Evolutionary conservation across 345 rosid genomes (phyloP), one percentile per base, ranked within the genome.

Genomic region (Populus tremula): DNA sequence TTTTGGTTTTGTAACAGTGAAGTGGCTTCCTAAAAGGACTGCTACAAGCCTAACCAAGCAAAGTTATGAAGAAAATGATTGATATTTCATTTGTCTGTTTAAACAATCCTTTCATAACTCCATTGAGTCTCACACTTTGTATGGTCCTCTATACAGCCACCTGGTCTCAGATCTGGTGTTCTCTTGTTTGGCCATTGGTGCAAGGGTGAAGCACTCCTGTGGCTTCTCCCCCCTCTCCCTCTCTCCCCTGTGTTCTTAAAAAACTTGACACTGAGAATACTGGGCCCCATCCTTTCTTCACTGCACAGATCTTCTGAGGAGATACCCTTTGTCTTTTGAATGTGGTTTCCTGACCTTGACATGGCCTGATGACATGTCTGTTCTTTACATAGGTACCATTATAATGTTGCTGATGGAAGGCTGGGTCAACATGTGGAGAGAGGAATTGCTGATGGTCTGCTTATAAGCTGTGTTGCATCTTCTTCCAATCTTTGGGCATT

Each of bases 391-490:
- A 82, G 85, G 79, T 78, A 82, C 76, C 85, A 82, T 71, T 82
- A 82, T 72, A 78, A 82, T 71, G 85, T 82, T 8, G 82, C 85
- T 43, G 85, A 82, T 75, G 81, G 79, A 70, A 82, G 85, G 78
- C 59, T 82, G 74, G 79, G 76, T 33, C 85, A 82, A 66, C 82
- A 82, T 66, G 85, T 82, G 65, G 85, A 82, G 62, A 70, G 79
- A 66, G 85, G 85, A 75, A 71, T 78, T 74, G 82, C 81, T 29
- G 82, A 82, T 33, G 85, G 85, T 56, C 56, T 82, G 71, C 79
- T 75, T 43, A 82, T 82, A 82, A 82, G 82, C 27, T 78, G 76
- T 66, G 85, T 82, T 62, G 72, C 85, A 43, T 78, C 85, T n/a
- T 82, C 74, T 71, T 78, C 85, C 47, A 82, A 82, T 71, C 79